A percentile compares a stretch with the other conserved stretches of the same genome.
phyloP scores from a whole-genome alignment of 2,329 filamentous ascomycete genomes.

The Emergomyces pasteurianus region DNA sequence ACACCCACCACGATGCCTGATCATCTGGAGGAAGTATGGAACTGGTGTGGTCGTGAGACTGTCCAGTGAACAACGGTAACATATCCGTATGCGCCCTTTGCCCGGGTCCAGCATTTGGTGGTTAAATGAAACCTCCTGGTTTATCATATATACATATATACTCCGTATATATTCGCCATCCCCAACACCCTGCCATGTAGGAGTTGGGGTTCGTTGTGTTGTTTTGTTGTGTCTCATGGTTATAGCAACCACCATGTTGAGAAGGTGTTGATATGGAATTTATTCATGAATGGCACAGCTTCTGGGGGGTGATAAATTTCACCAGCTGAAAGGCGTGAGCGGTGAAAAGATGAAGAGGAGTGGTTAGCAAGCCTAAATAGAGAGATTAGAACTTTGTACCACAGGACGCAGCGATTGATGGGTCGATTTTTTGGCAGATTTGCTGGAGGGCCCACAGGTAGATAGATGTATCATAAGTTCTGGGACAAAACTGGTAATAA shows the following conservation, averaged over 20 bases:
- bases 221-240: not conserved
- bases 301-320: not conserved
- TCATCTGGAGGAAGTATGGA: conserved; percentile 50
- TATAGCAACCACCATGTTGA: not conserved
- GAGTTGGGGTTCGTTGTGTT: not conserved
- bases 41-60: conserved; percentile 39
- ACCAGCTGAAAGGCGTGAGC: not conserved
- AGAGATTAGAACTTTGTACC: not conserved
- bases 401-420: not conserved
- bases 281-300: not conserved
- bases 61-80: conserved; percentile 39
- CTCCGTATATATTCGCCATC: conserved; percentile 2
- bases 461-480: no score
- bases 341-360: not conserved
- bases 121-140: conserved; percentile 16
- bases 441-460: no score
- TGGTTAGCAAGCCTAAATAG: not conserved
- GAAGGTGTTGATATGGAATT: not conserved
- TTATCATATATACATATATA: not conserved
- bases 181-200: not conserved
- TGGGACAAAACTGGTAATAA: no score
- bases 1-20: conserved; percentile 49
- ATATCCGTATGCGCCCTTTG: conserved; percentile 36
- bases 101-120: no score
- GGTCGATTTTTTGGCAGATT: not conserved